Evolutionary conservation across 192 early-diverging fungal species (phyloP).

Genomic region (Cetraspora pellucida): DNA sequence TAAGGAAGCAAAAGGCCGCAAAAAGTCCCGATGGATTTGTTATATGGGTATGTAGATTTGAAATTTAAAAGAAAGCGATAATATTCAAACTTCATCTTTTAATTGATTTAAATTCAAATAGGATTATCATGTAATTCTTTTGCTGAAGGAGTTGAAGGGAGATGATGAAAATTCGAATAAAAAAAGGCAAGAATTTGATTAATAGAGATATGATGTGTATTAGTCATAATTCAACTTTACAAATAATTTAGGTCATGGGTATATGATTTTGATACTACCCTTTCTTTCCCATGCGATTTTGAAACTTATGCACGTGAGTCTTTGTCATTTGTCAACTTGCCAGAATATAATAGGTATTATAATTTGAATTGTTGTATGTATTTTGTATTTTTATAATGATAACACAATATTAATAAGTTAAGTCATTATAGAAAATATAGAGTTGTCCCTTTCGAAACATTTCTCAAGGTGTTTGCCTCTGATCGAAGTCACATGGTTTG

Average conservation of each 20-base stretch:
- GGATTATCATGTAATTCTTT: constrained; percentile 34
- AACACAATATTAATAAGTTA: neutral
- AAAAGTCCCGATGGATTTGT: neutral
- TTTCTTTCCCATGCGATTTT: constrained; percentile 24
- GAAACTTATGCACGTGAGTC: constrained; percentile 10
- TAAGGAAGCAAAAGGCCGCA: neutral
- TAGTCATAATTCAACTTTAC: neutral
- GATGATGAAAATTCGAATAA: neutral
- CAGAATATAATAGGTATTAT: constrained; percentile 17
- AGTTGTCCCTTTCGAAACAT: constrained; percentile 12
- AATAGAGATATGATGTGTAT: neutral
- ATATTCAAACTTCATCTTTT: neutral
- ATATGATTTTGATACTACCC: constrained; percentile 28
- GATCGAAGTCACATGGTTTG: constrained; percentile 32
- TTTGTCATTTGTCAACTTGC: neutral
- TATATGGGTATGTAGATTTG: constrained; percentile 16
- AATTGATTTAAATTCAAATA: neutral
- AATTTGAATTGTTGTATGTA: neutral
- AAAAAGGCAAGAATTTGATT: neutral
- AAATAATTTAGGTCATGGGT: constrained; percentile 17
- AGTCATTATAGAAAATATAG: constrained; percentile 8
- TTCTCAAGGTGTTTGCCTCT: constrained; percentile 23
- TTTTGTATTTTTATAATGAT: neutral
- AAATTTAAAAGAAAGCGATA: neutral
- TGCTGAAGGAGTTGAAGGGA: constrained; percentile 16